A percentile compares a stretch with the other conserved stretches of the same genome.
These are phyloP conservation scores for Conidiobolus incongruus DNA, from an alignment of 371 early-diverging fungal genomes.

Conservation along the genomic window DNA sequence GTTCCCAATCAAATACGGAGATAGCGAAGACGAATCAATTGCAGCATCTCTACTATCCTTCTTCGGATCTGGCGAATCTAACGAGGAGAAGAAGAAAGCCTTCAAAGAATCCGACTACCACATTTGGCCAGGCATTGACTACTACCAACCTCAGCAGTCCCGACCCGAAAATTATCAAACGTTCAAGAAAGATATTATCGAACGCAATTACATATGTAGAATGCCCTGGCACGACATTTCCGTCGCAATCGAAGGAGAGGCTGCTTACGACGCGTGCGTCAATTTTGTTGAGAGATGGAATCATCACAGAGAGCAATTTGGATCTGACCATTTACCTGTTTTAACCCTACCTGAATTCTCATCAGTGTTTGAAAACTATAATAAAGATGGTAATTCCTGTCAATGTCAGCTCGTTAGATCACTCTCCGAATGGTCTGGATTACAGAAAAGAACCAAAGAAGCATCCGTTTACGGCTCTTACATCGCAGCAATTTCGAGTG, in stretches of 20 bases:
- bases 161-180: not conserved
- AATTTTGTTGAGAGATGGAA: slow-evolving; percentile 87
- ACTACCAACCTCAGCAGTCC: slow-evolving; percentile 2
- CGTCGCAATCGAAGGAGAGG: slow-evolving; percentile 16
- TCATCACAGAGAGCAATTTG: slow-evolving; percentile 28
- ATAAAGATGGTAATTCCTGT: slow-evolving; percentile 19
- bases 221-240: slow-evolving; percentile 97
- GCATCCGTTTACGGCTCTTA: slow-evolving; percentile 70
- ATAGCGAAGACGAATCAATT: too few relatives aligned
- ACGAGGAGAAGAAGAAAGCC: too few relatives aligned
- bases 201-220: slow-evolving; percentile 10
- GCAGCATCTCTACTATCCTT: too few relatives aligned
- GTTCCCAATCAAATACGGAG: too few relatives aligned
- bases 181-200: not conserved
- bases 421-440: slow-evolving; percentile 28
- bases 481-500: slow-evolving; percentile 32
- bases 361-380: too few relatives aligned
- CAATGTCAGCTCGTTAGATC: slow-evolving; percentile 40
- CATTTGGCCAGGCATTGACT: slow-evolving; percentile 1
- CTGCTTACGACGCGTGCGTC: slow-evolving; percentile 56
- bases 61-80: too few relatives aligned
- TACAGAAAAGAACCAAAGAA: slow-evolving; percentile 26
- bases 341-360: slow-evolving; percentile 32
- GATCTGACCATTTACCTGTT: not conserved
- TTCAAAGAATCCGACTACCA: too few relatives aligned